phyloP scores from a whole-genome alignment of 1,139 yeast species.

The Geotrichum klebahnii region DNA sequence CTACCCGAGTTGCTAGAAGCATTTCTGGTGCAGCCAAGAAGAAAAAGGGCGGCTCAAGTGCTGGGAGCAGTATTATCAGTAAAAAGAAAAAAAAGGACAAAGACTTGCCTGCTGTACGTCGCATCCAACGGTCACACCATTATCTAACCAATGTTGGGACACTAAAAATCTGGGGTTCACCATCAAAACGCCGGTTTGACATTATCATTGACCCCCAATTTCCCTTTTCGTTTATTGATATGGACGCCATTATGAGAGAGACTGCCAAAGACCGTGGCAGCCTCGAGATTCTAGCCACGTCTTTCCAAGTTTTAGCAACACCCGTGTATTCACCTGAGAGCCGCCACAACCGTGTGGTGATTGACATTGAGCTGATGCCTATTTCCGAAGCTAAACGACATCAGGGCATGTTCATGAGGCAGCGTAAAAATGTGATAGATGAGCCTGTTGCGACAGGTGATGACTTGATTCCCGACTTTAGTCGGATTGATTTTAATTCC shows the following conservation, averaged over 20 bases:
- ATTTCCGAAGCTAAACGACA: not conserved
- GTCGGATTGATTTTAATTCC: too few relatives aligned
- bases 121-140: slow-evolving; percentile 4
- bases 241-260: slow-evolving; percentile 16
- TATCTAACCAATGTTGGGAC: slow-evolving; percentile 14
- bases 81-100: not conserved
- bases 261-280: not conserved
- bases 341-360: slow-evolving; percentile 13
- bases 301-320: slow-evolving; percentile 16
- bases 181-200: not conserved
- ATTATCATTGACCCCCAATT: slow-evolving; percentile 19
- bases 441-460: not conserved
- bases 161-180: not conserved
- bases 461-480: too few relatives aligned
- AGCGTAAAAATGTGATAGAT: not conserved
- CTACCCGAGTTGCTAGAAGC: not conserved
- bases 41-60: slow-evolving; percentile 1
- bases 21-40: not conserved
- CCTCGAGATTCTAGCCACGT: slow-evolving; percentile 10
- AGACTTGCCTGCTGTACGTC: not conserved
- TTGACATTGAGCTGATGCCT: slow-evolving; percentile 12
- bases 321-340: slow-evolving; percentile 12
- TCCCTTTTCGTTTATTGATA: slow-evolving; percentile 19
- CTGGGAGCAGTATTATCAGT: too few relatives aligned
- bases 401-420: too few relatives aligned